These are phyloP conservation scores for Aspergillus bertholletiae DNA, from an alignment of 495 filamentous ascomycete species.

Conservation along the genomic window DNA sequence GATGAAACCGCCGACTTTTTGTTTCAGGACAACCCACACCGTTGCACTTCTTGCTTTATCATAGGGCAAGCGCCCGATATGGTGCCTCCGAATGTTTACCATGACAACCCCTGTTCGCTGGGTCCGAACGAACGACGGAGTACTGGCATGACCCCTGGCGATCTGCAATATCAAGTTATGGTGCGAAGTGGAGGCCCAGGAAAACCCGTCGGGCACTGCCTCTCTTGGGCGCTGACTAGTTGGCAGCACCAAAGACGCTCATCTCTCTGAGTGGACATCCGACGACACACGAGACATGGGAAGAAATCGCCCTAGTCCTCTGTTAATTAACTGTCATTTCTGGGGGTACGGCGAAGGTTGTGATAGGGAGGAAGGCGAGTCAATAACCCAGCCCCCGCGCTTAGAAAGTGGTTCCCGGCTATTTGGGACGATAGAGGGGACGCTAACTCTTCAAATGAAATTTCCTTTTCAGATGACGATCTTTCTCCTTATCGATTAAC, in stretches of 20 bases:
- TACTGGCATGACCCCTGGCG: slow-evolving; percentile 9
- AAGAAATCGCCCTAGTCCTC: not conserved
- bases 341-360: slow-evolving; percentile 2
- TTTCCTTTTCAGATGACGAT: slow-evolving; percentile 2
- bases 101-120: not conserved
- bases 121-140: slow-evolving; percentile 1
- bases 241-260: slow-evolving; percentile 9
- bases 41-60: not conserved
- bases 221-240: slow-evolving; percentile 9
- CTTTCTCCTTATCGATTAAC: slow-evolving; percentile 1
- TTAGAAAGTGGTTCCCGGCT: slow-evolving; percentile 4
- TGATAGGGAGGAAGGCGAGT: slow-evolving; percentile 10
- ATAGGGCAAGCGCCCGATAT: slow-evolving; percentile 1
- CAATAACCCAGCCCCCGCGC: not conserved
- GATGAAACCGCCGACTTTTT: slow-evolving; percentile 4
- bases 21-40: slow-evolving; percentile 8
- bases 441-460: not conserved
- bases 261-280: not conserved
- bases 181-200: slow-evolving; percentile 9
- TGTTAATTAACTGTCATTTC: slow-evolving; percentile 11
- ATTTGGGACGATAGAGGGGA: not conserved
- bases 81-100: not conserved
- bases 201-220: slow-evolving; percentile 11
- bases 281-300: slow-evolving; percentile 4
- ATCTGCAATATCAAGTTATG: slow-evolving; percentile 13